Evolutionary conservation across 306 rosid genomes (phyloP), one percentile per base, ranked within the genome.

Genomic region (Trifolium fragiferum): DNA sequence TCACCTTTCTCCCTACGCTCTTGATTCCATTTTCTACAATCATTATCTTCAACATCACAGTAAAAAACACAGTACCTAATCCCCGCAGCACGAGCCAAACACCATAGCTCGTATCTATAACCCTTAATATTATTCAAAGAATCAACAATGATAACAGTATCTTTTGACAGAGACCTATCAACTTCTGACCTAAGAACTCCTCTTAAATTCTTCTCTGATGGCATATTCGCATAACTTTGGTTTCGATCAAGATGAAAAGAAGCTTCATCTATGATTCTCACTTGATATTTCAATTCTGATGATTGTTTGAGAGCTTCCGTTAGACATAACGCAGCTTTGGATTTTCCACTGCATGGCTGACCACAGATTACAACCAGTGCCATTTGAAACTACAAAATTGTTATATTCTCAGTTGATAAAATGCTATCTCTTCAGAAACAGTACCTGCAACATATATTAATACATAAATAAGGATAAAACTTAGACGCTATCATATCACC

Each of bases 311-410:
- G 87, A 72, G 86, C 85, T 84, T 90, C 96, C 7, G 84, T 85
- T 3, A 93, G 79, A 85, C 77, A 79, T 13, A 77, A 50, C 1
- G 96, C 90, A 21, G 89, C 90, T 50, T 64, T 89, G 46, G 97
- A 89, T 75, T 93, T 90, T 59, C 88, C 88, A 84, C 98, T 90
- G 81, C 96, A 79, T 14, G 99, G 97, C 66, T 94, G 99, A 41
- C 99, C 99, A 79, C 96, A 92, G 27, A 94, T 81, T 21, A 94
- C 96, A 75, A 94, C 95, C 87, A 94, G 74, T n/a, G 97, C 99
- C 99, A 94, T 94, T 38, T 19, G 15, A 41, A 46, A 7, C 27
- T 6, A 44, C 27, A 32, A 70, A 9, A 7, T 40, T 13, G 50
- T 13, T 44, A 5, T 38, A 40, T 21, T 12, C 46, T 54, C 27